These are phyloP conservation scores for Barnettozyma sucrosica DNA, from an alignment of 805 yeast genomes.

Conservation along the genomic window DNA sequence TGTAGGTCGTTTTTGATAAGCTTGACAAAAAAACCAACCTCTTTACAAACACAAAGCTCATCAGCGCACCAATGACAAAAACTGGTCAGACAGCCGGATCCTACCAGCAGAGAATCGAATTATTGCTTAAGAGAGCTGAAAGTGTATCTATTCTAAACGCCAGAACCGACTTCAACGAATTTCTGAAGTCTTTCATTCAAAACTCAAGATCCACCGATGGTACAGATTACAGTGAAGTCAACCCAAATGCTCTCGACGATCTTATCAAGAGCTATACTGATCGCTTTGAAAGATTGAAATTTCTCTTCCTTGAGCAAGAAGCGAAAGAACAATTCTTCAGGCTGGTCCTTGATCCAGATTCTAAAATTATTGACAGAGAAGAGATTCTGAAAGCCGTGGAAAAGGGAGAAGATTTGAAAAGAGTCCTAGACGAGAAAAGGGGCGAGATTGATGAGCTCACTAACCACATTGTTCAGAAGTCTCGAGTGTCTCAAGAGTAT, in stretches of 20 bases:
- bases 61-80: neutral
- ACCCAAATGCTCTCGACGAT: constrained; percentile 31
- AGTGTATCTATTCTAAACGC: neutral
- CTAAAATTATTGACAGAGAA: constrained; percentile 26
- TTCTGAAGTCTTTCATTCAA: neutral
- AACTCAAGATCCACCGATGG: neutral
- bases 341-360: constrained; percentile 35
- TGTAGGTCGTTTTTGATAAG: too few relatives aligned
- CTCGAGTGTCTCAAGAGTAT: neutral
- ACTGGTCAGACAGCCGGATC: neutral
- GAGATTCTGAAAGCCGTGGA: constrained; percentile 30
- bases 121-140: neutral
- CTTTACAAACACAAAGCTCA: neutral
- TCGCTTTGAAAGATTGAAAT: constrained; percentile 48
- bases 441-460: constrained; percentile 11
- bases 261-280: constrained; percentile 31
- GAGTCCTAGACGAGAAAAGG: constrained; percentile 23
- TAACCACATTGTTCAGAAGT: neutral
- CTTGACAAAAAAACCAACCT: too few relatives aligned
- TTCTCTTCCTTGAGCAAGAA: constrained; percentile 65
- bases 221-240: constrained; percentile 6
- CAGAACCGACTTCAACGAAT: constrained; percentile 5
- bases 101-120: neutral
- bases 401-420: constrained; percentile 25
- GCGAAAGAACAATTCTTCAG: constrained; percentile 63